Conservation (phyloP, 805 yeast species). For the Zygoascus ofunaensis region DNA sequence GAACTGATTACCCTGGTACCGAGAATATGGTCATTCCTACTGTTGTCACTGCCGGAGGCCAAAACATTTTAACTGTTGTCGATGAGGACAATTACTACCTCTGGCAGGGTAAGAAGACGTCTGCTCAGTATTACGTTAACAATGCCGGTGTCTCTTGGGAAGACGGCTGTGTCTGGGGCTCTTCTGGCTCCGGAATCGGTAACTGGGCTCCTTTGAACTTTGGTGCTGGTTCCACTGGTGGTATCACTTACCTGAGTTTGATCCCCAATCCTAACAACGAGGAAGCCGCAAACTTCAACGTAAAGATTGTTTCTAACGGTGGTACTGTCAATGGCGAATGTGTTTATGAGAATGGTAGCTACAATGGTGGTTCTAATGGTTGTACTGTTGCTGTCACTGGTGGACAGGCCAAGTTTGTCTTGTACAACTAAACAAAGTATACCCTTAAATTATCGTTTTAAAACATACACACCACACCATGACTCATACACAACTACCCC, state of each 20-base stretch:
- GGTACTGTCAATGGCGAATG: slow-evolving; percentile 64
- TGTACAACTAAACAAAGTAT: slow-evolving; percentile 38
- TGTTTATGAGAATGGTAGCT: slow-evolving; percentile 67
- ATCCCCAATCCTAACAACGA: slow-evolving; percentile 92
- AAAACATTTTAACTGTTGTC: slow-evolving; percentile 68
- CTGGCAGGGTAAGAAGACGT: slow-evolving; percentile 76
- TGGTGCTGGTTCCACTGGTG: slow-evolving; percentile 79
- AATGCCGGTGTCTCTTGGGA: slow-evolving; percentile 84
- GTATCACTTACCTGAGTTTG: slow-evolving; percentile 73
- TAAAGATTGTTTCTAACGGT: slow-evolving; percentile 67
- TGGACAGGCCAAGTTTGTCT: slow-evolving; percentile 78
- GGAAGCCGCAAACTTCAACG: slow-evolving; percentile 58
- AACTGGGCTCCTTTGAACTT: slow-evolving; percentile 97
- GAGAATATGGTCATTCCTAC: slow-evolving; percentile 98
- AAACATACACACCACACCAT: no score
- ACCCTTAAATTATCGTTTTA: no score
- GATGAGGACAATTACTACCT: slow-evolving; percentile 65
- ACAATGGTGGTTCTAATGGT: slow-evolving; percentile 72
- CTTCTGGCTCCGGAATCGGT: slow-evolving; percentile 69
- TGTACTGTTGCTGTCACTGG: slow-evolving; percentile 86
- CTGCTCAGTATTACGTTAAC: slow-evolving; percentile 96
- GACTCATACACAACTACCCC: no score
- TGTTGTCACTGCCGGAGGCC: slow-evolving; percentile 56
- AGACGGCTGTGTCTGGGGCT: slow-evolving; percentile 95
- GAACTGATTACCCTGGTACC: slow-evolving; percentile 99